Percentiles rank a stretch among this genome's conserved stretches.
phyloP scores from a whole-genome alignment of 768 basidiomycete species.

The Gloeophyllum trabeum region DNA sequence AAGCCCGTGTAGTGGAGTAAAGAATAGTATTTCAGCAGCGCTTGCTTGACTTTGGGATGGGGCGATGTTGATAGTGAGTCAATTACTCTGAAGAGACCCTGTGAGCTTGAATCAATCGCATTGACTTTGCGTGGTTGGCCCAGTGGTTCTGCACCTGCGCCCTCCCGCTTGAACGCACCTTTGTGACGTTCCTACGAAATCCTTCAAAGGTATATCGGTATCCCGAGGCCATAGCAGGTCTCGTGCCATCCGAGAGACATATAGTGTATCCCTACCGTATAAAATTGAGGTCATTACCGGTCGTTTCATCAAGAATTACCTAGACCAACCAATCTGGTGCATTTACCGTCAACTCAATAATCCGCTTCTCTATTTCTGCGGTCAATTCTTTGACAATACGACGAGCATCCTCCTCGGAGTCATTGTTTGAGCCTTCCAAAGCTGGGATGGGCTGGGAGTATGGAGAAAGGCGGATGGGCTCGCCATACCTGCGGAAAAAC shows the following conservation, averaged over 20 bases:
- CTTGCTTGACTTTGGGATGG: constrained; percentile 11
- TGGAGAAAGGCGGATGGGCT: not conserved
- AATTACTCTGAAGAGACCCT: too few relatives aligned
- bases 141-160: too few relatives aligned
- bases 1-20: constrained; percentile 40
- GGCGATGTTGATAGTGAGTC: too few relatives aligned
- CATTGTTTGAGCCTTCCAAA: not conserved
- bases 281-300: constrained; percentile 6
- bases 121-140: too few relatives aligned
- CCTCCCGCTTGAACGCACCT: too few relatives aligned
- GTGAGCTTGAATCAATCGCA: too few relatives aligned
- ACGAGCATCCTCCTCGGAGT: not conserved
- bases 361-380: constrained; percentile 30
- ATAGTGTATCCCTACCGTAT: constrained; percentile 42
- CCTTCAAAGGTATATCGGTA: constrained; percentile 28
- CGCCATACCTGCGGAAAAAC: not conserved
- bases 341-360: constrained; percentile 48
- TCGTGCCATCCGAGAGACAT: constrained; percentile 44
- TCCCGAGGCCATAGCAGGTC: constrained; percentile 46
- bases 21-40: constrained; percentile 44
- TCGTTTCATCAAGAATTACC: not conserved
- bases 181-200: constrained; percentile 47
- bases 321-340: constrained; percentile 52
- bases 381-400: constrained; percentile 45
- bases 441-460: not conserved